Percentiles rank a stretch among this genome's conserved stretches.
Conservation (phyloP, 2,329 filamentous ascomycete genomes). For the Proliferodiscus dingleyae region DNA sequence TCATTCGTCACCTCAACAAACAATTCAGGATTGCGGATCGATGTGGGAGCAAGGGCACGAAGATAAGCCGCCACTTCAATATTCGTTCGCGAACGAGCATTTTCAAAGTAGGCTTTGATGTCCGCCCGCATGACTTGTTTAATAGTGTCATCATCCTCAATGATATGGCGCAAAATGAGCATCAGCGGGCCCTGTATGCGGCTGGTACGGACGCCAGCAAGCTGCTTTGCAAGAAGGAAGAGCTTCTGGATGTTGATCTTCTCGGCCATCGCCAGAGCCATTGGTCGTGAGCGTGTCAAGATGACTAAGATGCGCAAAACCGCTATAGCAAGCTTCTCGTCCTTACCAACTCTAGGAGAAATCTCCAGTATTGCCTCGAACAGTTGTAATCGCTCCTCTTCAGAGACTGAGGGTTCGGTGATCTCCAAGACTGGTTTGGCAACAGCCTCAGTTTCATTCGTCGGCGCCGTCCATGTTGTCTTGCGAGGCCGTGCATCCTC, state of each 20-base stretch:
- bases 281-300: conserved; percentile 70
- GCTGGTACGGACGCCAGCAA: conserved; percentile 72
- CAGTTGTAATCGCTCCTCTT: conserved; percentile 63
- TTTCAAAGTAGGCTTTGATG: conserved; percentile 72
- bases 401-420: conserved; percentile 57
- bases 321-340: conserved; percentile 77
- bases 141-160: conserved; percentile 88
- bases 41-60: conserved; percentile 71
- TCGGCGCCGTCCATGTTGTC: conserved; percentile 63
- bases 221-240: conserved; percentile 93
- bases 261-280: conserved; percentile 74
- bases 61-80: conserved; percentile 70
- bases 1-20: conserved; percentile 89
- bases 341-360: conserved; percentile 80
- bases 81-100: conserved; percentile 45
- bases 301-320: conserved; percentile 81
- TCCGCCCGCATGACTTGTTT: conserved; percentile 90
- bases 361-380: conserved; percentile 77
- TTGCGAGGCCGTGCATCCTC: conserved; percentile 79
- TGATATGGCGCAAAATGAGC: conserved; percentile 82
- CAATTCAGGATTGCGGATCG: conserved; percentile 73
- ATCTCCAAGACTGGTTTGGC: conserved; percentile 52
- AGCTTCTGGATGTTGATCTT: conserved; percentile 85
- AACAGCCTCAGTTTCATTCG: conserved; percentile 43
- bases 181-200: conserved; percentile 63